phyloP scores from a whole-genome alignment of 2,329 filamentous ascomycete species.

The Calonectria naviculata region DNA sequence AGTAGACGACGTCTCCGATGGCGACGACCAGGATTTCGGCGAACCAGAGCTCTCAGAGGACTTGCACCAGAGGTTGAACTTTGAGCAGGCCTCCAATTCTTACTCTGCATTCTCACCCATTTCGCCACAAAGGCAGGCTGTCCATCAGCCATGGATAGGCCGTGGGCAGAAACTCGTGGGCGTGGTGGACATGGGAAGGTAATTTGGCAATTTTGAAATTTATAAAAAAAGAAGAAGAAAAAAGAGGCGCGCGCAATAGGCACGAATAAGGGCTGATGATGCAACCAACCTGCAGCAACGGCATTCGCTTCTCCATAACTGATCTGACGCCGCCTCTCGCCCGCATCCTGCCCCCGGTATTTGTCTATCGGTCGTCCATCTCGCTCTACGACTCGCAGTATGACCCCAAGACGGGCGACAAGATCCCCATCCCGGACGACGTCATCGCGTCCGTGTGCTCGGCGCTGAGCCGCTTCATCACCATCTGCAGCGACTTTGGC shows the following conservation, averaged over 20 bases:
- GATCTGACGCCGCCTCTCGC: conserved; percentile 58
- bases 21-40: conserved; percentile 25
- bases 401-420: conserved; percentile 43
- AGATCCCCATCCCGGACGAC: conserved; percentile 44
- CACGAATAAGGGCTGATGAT: conserved; percentile 9
- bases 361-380: conserved; percentile 45
- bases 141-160: conserved; percentile 43
- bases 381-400: conserved; percentile 47
- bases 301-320: conserved; percentile 76
- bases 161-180: conserved; percentile 44
- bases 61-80: not conserved
- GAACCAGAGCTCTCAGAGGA: conserved; percentile 21
- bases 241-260: not conserved
- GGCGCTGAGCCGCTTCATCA: conserved; percentile 42
- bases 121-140: conserved; percentile 18
- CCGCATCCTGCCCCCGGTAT: conserved; percentile 66
- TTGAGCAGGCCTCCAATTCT: not conserved
- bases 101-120: conserved; percentile 4
- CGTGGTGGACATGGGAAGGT: conserved; percentile 54
- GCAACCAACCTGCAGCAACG: conserved; percentile 63
- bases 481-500: conserved; percentile 42
- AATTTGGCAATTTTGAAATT: not conserved
- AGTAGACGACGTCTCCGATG: conserved; percentile 36
- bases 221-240: not conserved
- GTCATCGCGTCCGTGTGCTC: conserved; percentile 41